Base-by-base conservation (phyloP, 2,329 filamentous ascomycete species). In the Fusarium sp. region DNA sequence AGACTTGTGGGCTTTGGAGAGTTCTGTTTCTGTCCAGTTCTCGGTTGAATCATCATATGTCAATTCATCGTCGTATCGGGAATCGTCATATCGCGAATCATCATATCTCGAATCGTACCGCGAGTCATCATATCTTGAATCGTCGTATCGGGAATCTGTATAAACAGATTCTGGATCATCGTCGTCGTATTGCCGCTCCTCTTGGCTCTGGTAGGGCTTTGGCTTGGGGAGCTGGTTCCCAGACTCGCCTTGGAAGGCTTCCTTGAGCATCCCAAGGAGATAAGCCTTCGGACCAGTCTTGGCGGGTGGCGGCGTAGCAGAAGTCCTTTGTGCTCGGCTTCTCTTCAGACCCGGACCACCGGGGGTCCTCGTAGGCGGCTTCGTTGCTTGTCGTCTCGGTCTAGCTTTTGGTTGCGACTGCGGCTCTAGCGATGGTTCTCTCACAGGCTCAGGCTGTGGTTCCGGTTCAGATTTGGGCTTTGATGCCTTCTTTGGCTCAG, bases 241-340 rank as follows among this genome's bases (percentile, higher is more conserved):
- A 2, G 89, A 91, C 75, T 91, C 88, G 31, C 89, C 89, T 40
- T 85, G 85, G 72, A 91, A 91, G 4, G 89, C 89, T 65, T 89
- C 88, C 57, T 87, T 87, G 9, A 91, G 78, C 47, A 85, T 84
- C 41, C 90, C 89, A 23, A 89, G 84, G 57, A 91, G 82, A 1
- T 86, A 86, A 37, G 82, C 83, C 73, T 86, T 89, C 12, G 74
- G 74, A 3, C 74, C 78, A 0, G 82, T 67, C 73, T 87, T 90
- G 7, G 83, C 56, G 1, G 88, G 84, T 7, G 87, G 85, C 1
- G 86, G 80, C 2, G 81, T 74, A 62, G 23, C 23, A 23, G 23
- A 23, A 23, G 76, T 82, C 68, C 88, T 84, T 31, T 86, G 89
- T 23, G 89, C 89, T 44, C 84, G 83, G 50, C 86, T 88, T 72